These are phyloP conservation scores for Colletotrichum sp. DNA, from an alignment of 2,329 filamentous ascomycete species.

Conservation along the genomic window DNA sequence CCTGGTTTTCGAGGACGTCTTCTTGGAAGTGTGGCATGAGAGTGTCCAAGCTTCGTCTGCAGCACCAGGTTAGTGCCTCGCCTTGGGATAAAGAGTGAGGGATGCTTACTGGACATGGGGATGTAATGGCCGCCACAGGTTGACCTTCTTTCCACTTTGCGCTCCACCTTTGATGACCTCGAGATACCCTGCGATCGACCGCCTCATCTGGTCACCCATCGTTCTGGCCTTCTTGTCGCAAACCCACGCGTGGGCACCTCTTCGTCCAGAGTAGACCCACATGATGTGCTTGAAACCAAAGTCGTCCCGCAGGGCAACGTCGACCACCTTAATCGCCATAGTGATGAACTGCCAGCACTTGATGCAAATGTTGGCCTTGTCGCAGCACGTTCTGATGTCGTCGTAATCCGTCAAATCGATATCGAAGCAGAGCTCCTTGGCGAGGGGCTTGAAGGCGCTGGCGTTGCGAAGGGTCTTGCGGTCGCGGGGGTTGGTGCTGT, in stretches of 20 bases:
- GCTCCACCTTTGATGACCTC: constrained; percentile 88
- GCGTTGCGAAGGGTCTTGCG: constrained; percentile 85
- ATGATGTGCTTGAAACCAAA: constrained; percentile 97
- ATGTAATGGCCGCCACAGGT: constrained; percentile 83
- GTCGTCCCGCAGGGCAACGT: constrained; percentile 85
- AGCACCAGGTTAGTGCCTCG: constrained; percentile 16
- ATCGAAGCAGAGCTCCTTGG: constrained; percentile 98
- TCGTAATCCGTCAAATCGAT: constrained; percentile 99
- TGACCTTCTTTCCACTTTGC: constrained; percentile 86
- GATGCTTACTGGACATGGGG: constrained; percentile 76
- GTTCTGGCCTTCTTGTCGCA: constrained; percentile 86
- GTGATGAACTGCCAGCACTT: constrained; percentile 98
- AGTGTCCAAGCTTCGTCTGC: constrained; percentile 80
- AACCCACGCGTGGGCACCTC: constrained; percentile 98
- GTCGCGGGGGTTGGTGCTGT: constrained; percentile 91
- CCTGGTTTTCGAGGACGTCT: constrained; percentile 82
- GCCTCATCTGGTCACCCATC: constrained; percentile 85
- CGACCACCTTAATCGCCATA: constrained; percentile 95
- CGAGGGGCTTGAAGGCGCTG: constrained; percentile 81
- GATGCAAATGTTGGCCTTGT: constrained; percentile 88
- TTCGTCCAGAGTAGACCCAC: constrained; percentile 97
- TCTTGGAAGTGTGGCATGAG: constrained; percentile 84
- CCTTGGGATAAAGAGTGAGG: not conserved
- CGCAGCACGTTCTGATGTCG: constrained; percentile 93
- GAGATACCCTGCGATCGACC: constrained; percentile 86